phyloP scores from a whole-genome alignment of 306 rosid genomes.

The Inga oerstediana region DNA sequence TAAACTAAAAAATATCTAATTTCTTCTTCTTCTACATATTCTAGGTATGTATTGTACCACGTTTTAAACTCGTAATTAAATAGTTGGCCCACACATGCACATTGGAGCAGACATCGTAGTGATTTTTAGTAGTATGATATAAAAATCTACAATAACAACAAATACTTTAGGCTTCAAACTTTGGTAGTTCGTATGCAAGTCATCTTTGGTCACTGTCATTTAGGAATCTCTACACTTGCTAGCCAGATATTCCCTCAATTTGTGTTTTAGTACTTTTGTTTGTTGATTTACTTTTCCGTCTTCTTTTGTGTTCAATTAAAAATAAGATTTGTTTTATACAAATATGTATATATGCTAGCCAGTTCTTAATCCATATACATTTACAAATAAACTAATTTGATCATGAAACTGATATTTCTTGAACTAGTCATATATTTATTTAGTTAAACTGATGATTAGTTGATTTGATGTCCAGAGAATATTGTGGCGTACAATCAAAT shows the following conservation, averaged over 20 bases:
- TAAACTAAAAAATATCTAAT: neutral
- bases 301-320: neutral
- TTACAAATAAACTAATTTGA: neutral
- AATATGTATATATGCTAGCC: neutral
- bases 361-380: neutral
- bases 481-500: conserved; percentile 35
- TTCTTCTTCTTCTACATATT: neutral
- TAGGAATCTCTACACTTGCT: neutral
- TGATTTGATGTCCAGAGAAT: conserved; percentile 33
- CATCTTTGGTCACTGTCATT: neutral
- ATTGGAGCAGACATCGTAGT: neutral
- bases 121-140: neutral
- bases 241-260: too few relatives aligned
- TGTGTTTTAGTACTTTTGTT: neutral
- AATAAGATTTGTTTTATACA: neutral
- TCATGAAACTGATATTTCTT: neutral
- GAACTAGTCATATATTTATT: neutral
- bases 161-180: neutral
- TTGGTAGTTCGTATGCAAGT: neutral
- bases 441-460: neutral
- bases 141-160: neutral
- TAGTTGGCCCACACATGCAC: conserved; percentile 6
- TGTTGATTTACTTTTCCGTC: too few relatives aligned
- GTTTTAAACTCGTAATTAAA: neutral
- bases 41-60: neutral